Evolutionary conservation across 768 basidiomycete genomes (phyloP), one percentile per base, ranked within the genome.

Genomic region (Psilocybe sp.): DNA sequence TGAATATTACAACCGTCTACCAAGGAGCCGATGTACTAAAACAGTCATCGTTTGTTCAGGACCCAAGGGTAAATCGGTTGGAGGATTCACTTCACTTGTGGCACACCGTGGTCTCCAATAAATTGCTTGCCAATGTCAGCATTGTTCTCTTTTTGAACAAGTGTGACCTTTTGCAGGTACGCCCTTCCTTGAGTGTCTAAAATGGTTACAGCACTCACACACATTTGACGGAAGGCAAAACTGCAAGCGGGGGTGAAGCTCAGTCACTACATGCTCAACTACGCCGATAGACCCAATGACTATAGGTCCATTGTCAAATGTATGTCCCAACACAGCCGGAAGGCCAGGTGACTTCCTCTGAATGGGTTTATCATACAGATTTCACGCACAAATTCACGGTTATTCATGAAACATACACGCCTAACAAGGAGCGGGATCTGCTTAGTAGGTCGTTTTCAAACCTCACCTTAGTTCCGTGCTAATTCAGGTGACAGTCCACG

Each of bases 71-170:
- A 18, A 93, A 92, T 64, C 78, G 90, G 50, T 64, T 92, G 28
- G 87, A 92, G 59, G 90, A 93, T 65, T 89, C 89, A 0, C 70
- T 93, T 40, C 63, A 81, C 15, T 67, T 92, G 9, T 93, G 90
- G 90, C 82, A 78, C 61, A 68, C 72, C 0, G 79, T 92, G 1
- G 79, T 87, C 33, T 80, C 85, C 23, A 87, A 91, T 67, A 85
- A 78, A 60, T 70, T 92, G 9, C 79, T 93, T 31, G 74, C 76
- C 33, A 77, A 81, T 41, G 89, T 92, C 53, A 87, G 82, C 65
- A 80, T 93, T 54, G 80, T 93, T 14, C 75, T 92, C 56, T 92
- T 92, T 64, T 64, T 92, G 55, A 91, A 90, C 69, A 91, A 92
- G 68, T 80, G 80, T 52, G 90, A 92, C 64, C 74, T 92, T 40